Conservation (phyloP, 495 filamentous ascomycete species). For the Xanthoparmelia taractica region DNA sequence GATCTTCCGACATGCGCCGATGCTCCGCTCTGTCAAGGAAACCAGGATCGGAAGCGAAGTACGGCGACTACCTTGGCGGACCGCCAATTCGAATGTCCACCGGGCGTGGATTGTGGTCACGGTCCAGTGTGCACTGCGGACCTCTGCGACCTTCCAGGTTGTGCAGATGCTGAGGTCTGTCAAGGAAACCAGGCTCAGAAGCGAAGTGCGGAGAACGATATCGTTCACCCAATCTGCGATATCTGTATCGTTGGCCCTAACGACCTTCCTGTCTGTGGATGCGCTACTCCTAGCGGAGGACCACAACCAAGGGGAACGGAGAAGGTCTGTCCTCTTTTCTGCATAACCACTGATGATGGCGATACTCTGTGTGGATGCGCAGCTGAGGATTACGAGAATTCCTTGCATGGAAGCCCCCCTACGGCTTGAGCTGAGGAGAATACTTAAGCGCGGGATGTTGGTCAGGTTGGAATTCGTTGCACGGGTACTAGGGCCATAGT, state of each 20-base stretch:
- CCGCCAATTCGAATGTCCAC: constrained; percentile 3
- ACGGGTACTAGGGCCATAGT: too few relatives aligned
- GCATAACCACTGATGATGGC: background rate
- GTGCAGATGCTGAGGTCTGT: constrained; percentile 6
- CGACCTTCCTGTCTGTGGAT: too few relatives aligned
- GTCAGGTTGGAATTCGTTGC: too few relatives aligned
- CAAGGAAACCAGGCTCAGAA: background rate
- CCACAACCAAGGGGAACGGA: background rate
- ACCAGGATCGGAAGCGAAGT: background rate
- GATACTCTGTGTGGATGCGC: background rate
- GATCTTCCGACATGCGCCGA: background rate
- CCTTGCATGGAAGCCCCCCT: background rate
- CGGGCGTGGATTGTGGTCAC: constrained; percentile 2
- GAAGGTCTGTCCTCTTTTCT: background rate
- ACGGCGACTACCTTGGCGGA: background rate
- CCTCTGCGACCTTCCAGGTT: background rate
- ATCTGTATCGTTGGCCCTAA: too few relatives aligned
- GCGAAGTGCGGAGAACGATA: background rate
- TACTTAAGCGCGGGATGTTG: too few relatives aligned
- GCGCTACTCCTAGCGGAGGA: background rate
- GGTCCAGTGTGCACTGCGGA: constrained; percentile 5
- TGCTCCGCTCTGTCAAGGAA: constrained; percentile 2
- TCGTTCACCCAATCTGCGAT: too few relatives aligned
- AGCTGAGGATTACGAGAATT: background rate
- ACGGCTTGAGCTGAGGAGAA: background rate